Percentiles rank a stretch among this genome's conserved stretches.
Conservation (phyloP, 2,329 filamentous ascomycete genomes). For the Cyclaneusma minus region DNA sequence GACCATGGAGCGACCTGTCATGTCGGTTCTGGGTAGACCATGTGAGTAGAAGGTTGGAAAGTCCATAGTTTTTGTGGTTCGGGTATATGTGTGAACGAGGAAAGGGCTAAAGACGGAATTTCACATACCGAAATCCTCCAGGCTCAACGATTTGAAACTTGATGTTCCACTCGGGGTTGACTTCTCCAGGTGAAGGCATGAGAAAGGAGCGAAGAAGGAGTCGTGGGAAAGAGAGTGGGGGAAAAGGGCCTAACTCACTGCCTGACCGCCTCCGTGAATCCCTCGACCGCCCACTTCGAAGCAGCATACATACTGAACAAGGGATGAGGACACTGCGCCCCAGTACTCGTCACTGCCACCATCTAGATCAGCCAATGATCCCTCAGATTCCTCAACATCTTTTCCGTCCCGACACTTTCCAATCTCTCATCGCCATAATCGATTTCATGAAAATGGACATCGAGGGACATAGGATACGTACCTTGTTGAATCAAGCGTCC, state of each 20-base stretch:
- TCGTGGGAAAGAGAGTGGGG: too few relatives aligned
- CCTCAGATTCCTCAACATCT: too few relatives aligned
- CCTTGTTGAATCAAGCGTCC: slow-evolving; percentile 25
- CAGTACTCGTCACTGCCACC: slow-evolving; percentile 23
- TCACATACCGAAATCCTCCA: slow-evolving; percentile 16
- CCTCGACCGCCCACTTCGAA: slow-evolving; percentile 26
- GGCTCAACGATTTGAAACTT: slow-evolving; percentile 25
- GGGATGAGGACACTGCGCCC: slow-evolving; percentile 20
- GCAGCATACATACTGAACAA: slow-evolving; percentile 22
- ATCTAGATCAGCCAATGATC: too few relatives aligned
- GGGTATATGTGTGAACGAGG: too few relatives aligned
- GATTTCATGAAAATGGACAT: too few relatives aligned
- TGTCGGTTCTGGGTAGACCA: slow-evolving; percentile 21
- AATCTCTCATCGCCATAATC: too few relatives aligned
- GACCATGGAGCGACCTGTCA: slow-evolving; percentile 19
- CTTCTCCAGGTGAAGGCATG: too few relatives aligned
- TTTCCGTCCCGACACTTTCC: too few relatives aligned
- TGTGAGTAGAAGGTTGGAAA: background rate
- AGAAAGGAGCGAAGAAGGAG: too few relatives aligned
- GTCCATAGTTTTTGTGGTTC: background rate
- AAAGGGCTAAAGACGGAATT: too few relatives aligned
- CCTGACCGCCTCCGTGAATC: slow-evolving; percentile 21
- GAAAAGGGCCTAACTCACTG: too few relatives aligned
- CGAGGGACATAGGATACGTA: too few relatives aligned
- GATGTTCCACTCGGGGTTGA: slow-evolving; percentile 23